A percentile compares a stretch with the other conserved stretches of the same genome.
Evolutionary conservation across 2,329 filamentous ascomycete species (phyloP).

Genomic region (Zopfia rhizophila): DNA sequence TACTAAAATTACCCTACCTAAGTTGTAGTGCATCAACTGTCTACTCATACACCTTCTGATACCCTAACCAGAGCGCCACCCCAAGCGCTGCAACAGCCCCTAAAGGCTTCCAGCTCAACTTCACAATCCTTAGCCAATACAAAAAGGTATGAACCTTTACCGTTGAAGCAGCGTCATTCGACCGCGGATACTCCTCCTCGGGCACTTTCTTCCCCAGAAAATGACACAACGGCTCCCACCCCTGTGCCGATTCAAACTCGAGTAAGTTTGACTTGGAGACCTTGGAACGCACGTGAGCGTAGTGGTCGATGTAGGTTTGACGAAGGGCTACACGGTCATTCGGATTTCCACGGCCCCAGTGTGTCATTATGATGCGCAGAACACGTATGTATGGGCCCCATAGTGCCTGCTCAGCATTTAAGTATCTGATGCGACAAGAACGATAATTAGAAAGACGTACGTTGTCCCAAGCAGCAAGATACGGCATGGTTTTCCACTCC

Average conservation of each 20-base stretch:
- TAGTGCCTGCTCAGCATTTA: too few species aligned
- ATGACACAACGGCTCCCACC: conserved; percentile 21
- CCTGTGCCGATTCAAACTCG: conserved; percentile 12
- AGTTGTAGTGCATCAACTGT: too few species aligned
- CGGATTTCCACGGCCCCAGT: conserved; percentile 9
- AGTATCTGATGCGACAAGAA: neutral
- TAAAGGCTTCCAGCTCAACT: too few species aligned
- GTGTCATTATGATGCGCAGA: conserved; percentile 2
- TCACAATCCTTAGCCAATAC: too few species aligned
- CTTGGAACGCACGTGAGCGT: conserved; percentile 59
- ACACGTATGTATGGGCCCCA: conserved; percentile 17
- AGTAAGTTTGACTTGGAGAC: conserved; percentile 14
- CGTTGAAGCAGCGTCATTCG: conserved; percentile 27
- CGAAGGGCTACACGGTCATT: conserved; percentile 6
- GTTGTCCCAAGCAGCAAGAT: conserved; percentile 3
- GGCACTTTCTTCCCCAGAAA: conserved; percentile 21
- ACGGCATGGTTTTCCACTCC: conserved; percentile 6
- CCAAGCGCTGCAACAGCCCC: too few species aligned
- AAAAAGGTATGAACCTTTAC: too few species aligned
- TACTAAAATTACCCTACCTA: too few species aligned
- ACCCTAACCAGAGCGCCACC: too few species aligned
- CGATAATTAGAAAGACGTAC: too few species aligned
- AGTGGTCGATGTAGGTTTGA: conserved; percentile 53
- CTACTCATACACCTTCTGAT: too few species aligned
- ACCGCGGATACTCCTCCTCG: conserved; percentile 13